Percentiles rank a stretch among this genome's conserved stretches.
Evolutionary conservation across 2,329 filamentous ascomycete species (phyloP).

Genomic region (Dactylellina parvicollis): DNA sequence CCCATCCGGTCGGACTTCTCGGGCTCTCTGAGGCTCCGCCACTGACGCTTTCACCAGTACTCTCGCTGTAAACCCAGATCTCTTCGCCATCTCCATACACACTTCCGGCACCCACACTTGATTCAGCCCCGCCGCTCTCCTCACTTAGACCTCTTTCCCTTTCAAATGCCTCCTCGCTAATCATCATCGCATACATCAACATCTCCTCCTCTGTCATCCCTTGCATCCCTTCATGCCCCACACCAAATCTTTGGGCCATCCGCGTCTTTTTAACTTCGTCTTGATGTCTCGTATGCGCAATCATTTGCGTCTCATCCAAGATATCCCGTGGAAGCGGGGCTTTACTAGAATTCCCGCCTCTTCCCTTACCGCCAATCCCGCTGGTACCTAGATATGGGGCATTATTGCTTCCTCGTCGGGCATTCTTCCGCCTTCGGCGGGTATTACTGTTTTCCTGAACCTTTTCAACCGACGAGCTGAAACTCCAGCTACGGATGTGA

Average conservation of each 20-base stretch:
- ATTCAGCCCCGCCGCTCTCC: conserved; percentile 48
- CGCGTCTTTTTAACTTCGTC: conserved; percentile 74
- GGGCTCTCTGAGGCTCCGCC: conserved; percentile 10
- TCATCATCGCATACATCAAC: conserved; percentile 72
- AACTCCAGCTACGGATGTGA: conserved; percentile 91
- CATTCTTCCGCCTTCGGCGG: conserved; percentile 67
- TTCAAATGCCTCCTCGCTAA: conserved; percentile 71
- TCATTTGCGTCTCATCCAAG: conserved; percentile 81
- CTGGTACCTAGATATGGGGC: conserved; percentile 1
- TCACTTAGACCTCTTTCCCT: conserved; percentile 67
- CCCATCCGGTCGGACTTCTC: conserved; percentile 6
- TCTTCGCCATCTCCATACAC: conserved; percentile 27
- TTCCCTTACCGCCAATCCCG: conserved; percentile 60
- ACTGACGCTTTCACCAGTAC: conserved; percentile 11
- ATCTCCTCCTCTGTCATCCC: conserved; percentile 74
- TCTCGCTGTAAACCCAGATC: conserved; percentile 42
- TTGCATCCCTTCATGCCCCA: conserved; percentile 69
- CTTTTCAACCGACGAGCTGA: conserved; percentile 80
- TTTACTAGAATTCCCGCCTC: conserved; percentile 72
- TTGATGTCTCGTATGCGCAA: conserved; percentile 61
- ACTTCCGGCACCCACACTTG: conserved; percentile 59
- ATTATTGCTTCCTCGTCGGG: conserved; percentile 57
- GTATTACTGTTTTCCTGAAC: conserved; percentile 69
- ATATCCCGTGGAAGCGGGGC: conserved; percentile 81
- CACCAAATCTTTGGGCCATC: conserved; percentile 82